Conservation (phyloP, 305 asterid genomes). For the Fraxinus floribunda region DNA sequence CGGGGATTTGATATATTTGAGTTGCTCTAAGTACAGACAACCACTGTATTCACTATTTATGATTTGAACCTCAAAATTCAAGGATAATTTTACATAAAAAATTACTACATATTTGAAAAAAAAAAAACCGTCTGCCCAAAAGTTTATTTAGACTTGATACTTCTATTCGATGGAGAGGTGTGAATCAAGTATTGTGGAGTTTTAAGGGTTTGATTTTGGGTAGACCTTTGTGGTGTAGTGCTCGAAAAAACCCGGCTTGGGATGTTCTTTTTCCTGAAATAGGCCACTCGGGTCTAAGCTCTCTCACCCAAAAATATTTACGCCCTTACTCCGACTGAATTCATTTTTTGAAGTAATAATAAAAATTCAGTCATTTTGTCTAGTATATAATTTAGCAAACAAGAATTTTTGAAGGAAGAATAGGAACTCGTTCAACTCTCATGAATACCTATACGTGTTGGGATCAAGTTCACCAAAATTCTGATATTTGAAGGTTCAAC, state of each 20-base stretch:
- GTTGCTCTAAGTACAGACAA: constrained; percentile 26
- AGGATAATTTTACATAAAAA: neutral
- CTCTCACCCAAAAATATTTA: neutral
- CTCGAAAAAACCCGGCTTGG: neutral
- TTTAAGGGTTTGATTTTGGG: no score
- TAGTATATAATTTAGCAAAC: no score
- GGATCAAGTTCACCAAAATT: neutral
- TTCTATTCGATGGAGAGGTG: no score
- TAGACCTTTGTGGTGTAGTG: no score
- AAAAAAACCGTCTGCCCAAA: no score
- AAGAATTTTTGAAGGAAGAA: no score
- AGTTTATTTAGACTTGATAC: no score
- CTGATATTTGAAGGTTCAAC: neutral
- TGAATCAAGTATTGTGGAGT: no score
- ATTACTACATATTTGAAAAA: neutral
- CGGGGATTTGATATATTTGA: constrained; percentile 27
- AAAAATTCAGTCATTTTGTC: no score
- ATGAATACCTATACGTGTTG: neutral
- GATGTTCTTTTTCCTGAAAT: neutral
- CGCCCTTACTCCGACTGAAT: no score
- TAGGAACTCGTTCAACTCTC: neutral
- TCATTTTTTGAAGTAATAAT: no score
- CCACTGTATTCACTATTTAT: neutral
- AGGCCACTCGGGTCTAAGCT: neutral
- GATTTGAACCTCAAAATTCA: neutral